Evolutionary conservation across 495 filamentous ascomycete genomes (phyloP).

Genomic region (Cercophora scortea): DNA sequence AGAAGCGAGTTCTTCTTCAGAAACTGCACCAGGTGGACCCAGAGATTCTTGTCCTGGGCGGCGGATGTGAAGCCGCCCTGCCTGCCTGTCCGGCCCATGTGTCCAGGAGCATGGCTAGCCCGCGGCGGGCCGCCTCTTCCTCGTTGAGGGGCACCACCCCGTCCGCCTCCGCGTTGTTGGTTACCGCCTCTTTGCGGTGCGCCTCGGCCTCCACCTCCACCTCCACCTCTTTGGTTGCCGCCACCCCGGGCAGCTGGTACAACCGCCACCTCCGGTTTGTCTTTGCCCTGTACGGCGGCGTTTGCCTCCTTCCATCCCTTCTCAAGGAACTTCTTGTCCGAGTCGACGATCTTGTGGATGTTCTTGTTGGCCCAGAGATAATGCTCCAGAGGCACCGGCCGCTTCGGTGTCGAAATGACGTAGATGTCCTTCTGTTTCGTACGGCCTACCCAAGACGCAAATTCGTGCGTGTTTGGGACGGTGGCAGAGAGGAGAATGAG

Average conservation of each 20-base stretch:
- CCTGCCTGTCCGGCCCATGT: constrained; percentile 80
- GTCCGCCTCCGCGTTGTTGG: constrained; percentile 44
- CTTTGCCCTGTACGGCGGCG: constrained; percentile 69
- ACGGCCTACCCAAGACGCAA: constrained; percentile 95
- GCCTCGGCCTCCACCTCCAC: constrained; percentile 33
- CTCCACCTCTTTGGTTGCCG: constrained; percentile 44
- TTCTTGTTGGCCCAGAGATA: constrained; percentile 90
- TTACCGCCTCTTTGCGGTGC: constrained; percentile 49
- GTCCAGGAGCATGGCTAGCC: constrained; percentile 56
- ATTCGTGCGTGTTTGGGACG: constrained; percentile 94
- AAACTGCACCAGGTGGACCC: constrained; percentile 91
- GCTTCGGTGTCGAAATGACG: constrained; percentile 93
- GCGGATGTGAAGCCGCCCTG: constrained; percentile 75
- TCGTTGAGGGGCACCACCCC: constrained; percentile 50
- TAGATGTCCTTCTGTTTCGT: constrained; percentile 99
- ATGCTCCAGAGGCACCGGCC: constrained; percentile 91
- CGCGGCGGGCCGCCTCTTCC: constrained; percentile 52
- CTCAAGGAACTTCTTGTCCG: constrained; percentile 83
- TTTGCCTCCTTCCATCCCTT: constrained; percentile 94
- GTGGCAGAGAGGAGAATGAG: constrained; percentile 92
- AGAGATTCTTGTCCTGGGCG: constrained; percentile 91
- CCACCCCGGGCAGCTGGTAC: constrained; percentile 40
- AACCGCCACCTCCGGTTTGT: constrained; percentile 59
- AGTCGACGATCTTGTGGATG: constrained; percentile 89
- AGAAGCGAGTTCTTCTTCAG: constrained; percentile 79